Evolutionary conservation across 441 rosid species (phyloP).

Genomic region (Populus hybrid): DNA sequence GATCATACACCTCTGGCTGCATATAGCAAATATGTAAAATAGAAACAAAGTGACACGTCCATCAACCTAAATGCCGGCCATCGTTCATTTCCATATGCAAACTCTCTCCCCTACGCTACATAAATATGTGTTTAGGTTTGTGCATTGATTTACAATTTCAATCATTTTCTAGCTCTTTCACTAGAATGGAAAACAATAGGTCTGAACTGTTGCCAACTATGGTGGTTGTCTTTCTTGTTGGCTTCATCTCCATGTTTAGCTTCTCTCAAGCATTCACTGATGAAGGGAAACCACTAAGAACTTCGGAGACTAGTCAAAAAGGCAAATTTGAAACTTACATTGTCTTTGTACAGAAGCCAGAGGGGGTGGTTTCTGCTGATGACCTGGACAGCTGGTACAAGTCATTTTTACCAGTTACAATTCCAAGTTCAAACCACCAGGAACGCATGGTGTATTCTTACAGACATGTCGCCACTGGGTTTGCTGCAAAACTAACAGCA

Average conservation of each 20-base stretch:
- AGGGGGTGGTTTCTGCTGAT: constrained; percentile 13
- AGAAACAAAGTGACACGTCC: background rate
- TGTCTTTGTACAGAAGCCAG: constrained; percentile 39
- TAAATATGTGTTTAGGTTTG: constrained; percentile 5
- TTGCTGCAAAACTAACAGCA: constrained; percentile 46
- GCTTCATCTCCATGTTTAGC: constrained; percentile 23
- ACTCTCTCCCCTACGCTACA: background rate
- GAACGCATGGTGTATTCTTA: constrained; percentile 35
- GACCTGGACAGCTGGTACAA: constrained; percentile 35
- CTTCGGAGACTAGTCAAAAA: background rate
- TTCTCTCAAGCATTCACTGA: constrained; percentile 20
- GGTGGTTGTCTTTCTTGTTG: constrained; percentile 11
- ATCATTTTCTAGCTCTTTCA: background rate
- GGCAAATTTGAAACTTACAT: constrained; percentile 39
- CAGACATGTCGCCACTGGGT: constrained; percentile 39
- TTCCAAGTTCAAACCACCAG: constrained; percentile 11
- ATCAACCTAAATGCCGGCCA: background rate
- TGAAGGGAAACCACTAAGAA: background rate
- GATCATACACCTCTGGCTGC: background rate
- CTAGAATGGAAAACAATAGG: constrained; percentile 23
- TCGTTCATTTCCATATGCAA: background rate
- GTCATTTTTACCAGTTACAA: constrained; percentile 41
- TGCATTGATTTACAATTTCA: background rate
- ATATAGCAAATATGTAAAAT: background rate
- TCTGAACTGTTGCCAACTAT: constrained; percentile 3